Evolutionary conservation across 164 flowering plant genomes (phyloP).

Genomic region (Piper betle): DNA sequence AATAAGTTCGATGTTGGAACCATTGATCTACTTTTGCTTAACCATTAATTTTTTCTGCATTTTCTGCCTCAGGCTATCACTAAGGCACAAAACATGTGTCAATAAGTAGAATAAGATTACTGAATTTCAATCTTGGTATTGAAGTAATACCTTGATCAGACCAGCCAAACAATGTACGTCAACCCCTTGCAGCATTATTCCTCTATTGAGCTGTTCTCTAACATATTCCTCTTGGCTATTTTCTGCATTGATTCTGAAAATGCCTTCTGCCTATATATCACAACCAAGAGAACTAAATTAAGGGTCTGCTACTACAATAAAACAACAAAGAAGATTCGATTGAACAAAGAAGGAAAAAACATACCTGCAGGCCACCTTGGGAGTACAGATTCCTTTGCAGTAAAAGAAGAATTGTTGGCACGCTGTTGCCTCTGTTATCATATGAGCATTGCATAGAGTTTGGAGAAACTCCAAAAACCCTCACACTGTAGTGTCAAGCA

Average conservation of each 20-base stretch:
- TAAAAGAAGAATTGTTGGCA: conserved; percentile 84
- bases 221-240: conserved; percentile 24
- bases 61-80: too few relatives aligned
- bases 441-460: conserved; percentile 91
- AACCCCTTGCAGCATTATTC: conserved; percentile 18
- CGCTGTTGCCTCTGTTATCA: conserved; percentile 77
- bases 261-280: conserved; percentile 25
- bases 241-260: conserved; percentile 27
- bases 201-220: conserved; percentile 23
- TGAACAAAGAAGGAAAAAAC: conserved; percentile 4
- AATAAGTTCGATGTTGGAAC: too few relatives aligned
- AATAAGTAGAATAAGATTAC: too few relatives aligned
- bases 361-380: conserved; percentile 77
- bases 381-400: conserved; percentile 74
- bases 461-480: conserved; percentile 92
- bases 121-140: not conserved
- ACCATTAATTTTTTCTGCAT: too few relatives aligned
- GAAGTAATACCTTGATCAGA: conserved; percentile 21
- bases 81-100: not conserved
- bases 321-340: not conserved
- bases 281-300: not conserved
- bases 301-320: not conserved
- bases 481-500: conserved; percentile 34
- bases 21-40: too few relatives aligned
- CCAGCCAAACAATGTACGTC: conserved; percentile 30